These are phyloP conservation scores for Xylariales sp. DNA, from an alignment of 2,329 filamentous ascomycete species.

Conservation along the genomic window DNA sequence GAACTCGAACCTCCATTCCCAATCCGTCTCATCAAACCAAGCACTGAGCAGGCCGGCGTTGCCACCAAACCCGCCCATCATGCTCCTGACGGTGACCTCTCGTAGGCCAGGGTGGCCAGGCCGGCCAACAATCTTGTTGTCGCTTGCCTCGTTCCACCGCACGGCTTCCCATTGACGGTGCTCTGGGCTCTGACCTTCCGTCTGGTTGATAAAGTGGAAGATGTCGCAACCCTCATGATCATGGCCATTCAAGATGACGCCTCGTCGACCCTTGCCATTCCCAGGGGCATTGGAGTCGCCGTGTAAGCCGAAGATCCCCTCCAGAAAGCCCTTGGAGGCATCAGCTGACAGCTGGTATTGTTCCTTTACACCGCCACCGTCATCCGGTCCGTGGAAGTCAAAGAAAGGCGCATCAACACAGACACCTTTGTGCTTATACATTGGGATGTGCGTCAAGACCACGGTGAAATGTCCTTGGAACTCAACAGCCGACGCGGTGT, in stretches of 20 bases:
- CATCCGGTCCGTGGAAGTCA: conserved; percentile 63
- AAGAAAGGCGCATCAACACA: conserved; percentile 85
- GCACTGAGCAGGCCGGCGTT: conserved; percentile 83
- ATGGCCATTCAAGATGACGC: conserved; percentile 85
- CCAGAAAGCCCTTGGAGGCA: conserved; percentile 69
- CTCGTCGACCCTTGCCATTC: conserved; percentile 62
- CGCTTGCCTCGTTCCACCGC: conserved; percentile 41
- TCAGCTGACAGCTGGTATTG: conserved; percentile 82
- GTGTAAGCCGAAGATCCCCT: conserved; percentile 78
- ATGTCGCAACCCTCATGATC: conserved; percentile 94
- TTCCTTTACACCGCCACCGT: conserved; percentile 72
- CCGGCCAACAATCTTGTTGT: conserved; percentile 34
- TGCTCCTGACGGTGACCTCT: conserved; percentile 90
- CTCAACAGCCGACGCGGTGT: conserved; percentile 55
- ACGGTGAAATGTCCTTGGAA: conserved; percentile 68
- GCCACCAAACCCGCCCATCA: conserved; percentile 97
- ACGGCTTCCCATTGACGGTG: conserved; percentile 47
- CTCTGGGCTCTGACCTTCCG: conserved; percentile 32
- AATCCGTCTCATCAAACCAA: conserved; percentile 74
- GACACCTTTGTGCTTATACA: conserved; percentile 76
- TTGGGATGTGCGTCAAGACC: conserved; percentile 84
- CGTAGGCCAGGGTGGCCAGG: conserved; percentile 59
- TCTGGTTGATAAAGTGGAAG: conserved; percentile 73
- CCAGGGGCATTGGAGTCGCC: conserved; percentile 54
- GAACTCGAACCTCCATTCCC: conserved; percentile 81